Conservation (phyloP, 192 early-diverging fungal genomes). For the Lunasporangiospora selenospora region DNA sequence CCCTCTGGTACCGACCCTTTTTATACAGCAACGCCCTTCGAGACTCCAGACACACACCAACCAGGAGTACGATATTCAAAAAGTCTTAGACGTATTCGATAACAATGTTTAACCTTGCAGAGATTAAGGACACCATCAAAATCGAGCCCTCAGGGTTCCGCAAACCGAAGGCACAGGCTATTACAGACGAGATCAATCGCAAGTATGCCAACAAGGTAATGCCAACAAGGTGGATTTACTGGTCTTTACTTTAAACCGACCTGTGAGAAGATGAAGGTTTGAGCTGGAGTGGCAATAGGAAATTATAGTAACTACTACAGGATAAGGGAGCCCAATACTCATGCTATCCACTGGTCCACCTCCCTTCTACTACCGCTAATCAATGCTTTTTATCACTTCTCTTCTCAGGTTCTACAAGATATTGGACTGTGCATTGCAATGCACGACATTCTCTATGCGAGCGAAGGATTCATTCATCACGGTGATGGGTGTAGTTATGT, state of each 20-base stretch:
- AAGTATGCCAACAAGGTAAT: conserved; percentile 94
- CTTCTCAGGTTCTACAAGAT: conserved; percentile 76
- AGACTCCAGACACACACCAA: too few relatives aligned
- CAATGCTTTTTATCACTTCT: not conserved
- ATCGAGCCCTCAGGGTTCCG: conserved; percentile 81
- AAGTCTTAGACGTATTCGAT: not conserved
- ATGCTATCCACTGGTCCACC: too few relatives aligned
- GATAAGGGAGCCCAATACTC: too few relatives aligned
- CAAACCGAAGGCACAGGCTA: conserved; percentile 76
- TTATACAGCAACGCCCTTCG: not conserved
- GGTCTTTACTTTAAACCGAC: too few relatives aligned
- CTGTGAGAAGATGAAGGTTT: too few relatives aligned
- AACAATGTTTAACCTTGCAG: conserved; percentile 86
- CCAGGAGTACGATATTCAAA: not conserved
- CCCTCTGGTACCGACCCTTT: too few relatives aligned
- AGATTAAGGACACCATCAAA: conserved; percentile 85
- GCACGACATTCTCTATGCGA: conserved; percentile 80
- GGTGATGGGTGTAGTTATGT: conserved; percentile 81
- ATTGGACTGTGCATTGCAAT: conserved; percentile 90
- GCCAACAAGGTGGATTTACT: not conserved
- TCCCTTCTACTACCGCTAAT: too few relatives aligned
- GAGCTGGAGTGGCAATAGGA: too few relatives aligned
- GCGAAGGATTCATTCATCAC: conserved; percentile 87
- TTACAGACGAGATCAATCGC: conserved; percentile 87
- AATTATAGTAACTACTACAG: too few relatives aligned